Evolutionary conservation across 345 rosid genomes (phyloP).

Genomic region (Excoecaria cochinchinensis): DNA sequence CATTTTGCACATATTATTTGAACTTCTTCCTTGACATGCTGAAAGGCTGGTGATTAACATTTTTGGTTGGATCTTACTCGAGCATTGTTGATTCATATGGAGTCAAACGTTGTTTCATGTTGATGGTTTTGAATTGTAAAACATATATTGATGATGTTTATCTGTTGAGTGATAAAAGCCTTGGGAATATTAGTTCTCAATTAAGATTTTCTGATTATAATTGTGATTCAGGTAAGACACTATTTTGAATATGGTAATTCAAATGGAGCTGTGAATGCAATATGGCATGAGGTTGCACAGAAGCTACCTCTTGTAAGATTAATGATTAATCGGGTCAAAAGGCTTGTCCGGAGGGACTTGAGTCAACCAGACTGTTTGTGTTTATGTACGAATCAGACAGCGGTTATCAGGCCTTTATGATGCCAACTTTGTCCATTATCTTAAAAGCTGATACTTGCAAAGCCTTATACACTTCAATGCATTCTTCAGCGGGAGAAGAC

Average conservation of each 20-base stretch:
- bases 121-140: no score
- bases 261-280: slow-evolving; percentile 81
- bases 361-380: slow-evolving; percentile 69
- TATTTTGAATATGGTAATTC: slow-evolving; percentile 61
- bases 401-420: slow-evolving; percentile 44
- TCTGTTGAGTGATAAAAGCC: background rate
- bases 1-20: background rate
- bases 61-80: background rate
- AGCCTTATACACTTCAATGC: background rate
- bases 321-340: slow-evolving; percentile 83
- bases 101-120: no score
- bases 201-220: background rate
- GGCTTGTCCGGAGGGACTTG: slow-evolving; percentile 55
- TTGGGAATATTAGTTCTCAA: background rate
- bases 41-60: background rate
- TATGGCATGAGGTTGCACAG: slow-evolving; percentile 81
- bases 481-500: background rate
- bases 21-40: background rate
- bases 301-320: slow-evolving; percentile 80
- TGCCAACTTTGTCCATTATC: background rate
- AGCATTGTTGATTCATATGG: background rate
- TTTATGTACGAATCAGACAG: slow-evolving; percentile 73
- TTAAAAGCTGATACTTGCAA: background rate
- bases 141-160: no score
- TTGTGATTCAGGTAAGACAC: slow-evolving; percentile 57